Conservation (phyloP, 768 basidiomycete species). For the Kondoa subrosea region DNA sequence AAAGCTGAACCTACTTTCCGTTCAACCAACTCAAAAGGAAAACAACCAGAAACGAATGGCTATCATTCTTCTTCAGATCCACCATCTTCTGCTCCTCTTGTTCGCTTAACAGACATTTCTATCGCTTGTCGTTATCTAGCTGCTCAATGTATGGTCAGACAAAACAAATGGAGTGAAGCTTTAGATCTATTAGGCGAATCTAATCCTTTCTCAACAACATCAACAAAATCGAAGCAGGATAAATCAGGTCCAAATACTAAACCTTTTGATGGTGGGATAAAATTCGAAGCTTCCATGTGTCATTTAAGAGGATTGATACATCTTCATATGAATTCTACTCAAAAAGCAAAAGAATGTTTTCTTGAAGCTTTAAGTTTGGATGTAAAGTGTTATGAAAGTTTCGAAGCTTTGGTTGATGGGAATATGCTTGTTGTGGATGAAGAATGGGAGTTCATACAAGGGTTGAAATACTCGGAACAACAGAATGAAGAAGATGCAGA, state of each 20-base stretch:
- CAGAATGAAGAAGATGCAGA: constrained; percentile 62
- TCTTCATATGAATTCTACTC: constrained; percentile 77
- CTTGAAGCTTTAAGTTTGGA: constrained; percentile 89
- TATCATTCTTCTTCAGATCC: constrained; percentile 1
- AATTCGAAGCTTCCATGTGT: constrained; percentile 98
- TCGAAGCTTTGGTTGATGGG: constrained; percentile 69
- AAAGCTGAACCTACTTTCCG: neutral
- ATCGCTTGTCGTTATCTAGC: constrained; percentile 88
- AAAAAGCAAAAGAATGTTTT: constrained; percentile 82
- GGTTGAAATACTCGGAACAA: constrained; percentile 64
- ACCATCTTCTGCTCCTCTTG: constrained; percentile 5
- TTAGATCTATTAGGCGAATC: constrained; percentile 83
- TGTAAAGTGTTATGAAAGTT: constrained; percentile 92
- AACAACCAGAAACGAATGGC: neutral
- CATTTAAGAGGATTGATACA: constrained; percentile 82
- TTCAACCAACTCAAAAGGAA: constrained; percentile 8
- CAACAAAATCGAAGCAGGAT: constrained; percentile 22
- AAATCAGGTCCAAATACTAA: constrained; percentile 56
- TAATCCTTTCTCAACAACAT: constrained; percentile 39
- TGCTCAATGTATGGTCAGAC: constrained; percentile 81
- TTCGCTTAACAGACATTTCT: constrained; percentile 25
- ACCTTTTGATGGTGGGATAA: constrained; percentile 76
- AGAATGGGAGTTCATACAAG: constrained; percentile 96
- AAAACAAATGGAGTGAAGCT: constrained; percentile 82
- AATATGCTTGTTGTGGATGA: constrained; percentile 95